Conservation (phyloP, 495 filamentous ascomycete genomes). For the Pseudotulostoma volvatum region DNA sequence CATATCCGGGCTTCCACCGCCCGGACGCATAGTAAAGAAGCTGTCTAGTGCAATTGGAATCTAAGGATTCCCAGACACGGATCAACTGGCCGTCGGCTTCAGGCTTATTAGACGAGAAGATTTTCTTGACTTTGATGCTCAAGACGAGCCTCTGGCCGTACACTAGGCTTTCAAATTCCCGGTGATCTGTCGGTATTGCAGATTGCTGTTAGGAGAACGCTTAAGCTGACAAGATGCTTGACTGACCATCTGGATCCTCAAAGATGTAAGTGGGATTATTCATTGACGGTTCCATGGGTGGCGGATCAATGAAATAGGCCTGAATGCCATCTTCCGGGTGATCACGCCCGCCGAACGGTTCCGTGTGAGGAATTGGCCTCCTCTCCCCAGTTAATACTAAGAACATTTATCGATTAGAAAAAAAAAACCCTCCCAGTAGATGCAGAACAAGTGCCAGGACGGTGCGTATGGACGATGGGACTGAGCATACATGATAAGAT, state of each 20-base stretch:
- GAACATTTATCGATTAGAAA: too few species aligned
- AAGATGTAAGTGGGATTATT: constrained; percentile 1
- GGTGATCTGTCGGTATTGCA: background rate
- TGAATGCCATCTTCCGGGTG: constrained; percentile 1
- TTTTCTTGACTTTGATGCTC: constrained; percentile 1
- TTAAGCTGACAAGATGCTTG: too few species aligned
- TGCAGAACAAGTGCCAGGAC: too few species aligned
- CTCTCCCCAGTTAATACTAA: constrained; percentile 1
- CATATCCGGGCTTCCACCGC: background rate
- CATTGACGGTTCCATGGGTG: constrained; percentile 1
- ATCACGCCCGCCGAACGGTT: constrained; percentile 2
- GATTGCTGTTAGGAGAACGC: too few species aligned
- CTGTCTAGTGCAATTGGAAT: background rate
- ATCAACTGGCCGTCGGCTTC: constrained; percentile 1
- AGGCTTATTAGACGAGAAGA: background rate
- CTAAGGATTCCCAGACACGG: constrained; percentile 1
- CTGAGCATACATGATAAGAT: background rate
- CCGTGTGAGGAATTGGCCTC: constrained; percentile 2
- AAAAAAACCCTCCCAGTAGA: too few species aligned
- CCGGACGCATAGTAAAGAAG: constrained; percentile 2
- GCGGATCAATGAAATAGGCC: constrained; percentile 1
- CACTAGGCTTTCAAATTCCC: constrained; percentile 1
- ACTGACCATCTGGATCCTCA: constrained; percentile 1
- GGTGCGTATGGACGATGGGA: too few species aligned
- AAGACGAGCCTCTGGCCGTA: constrained; percentile 2